Base-by-base conservation (phyloP, 164 flowering plant species). In the Aristolochia contorta region DNA sequence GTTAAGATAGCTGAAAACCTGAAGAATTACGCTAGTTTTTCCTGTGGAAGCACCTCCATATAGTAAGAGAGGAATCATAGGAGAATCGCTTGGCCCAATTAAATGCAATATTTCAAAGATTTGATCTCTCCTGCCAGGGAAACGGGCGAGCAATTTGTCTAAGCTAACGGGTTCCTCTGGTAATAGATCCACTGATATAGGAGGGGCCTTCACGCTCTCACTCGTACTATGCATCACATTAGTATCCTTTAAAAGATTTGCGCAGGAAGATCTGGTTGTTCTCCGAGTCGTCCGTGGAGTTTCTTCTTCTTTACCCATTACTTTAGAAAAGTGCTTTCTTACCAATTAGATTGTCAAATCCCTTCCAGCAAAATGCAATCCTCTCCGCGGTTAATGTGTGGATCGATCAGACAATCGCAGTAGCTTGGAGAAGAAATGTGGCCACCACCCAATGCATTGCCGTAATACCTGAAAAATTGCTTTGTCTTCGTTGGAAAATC, bases 1-100 rank as follows among this genome's bases (percentile, higher is more conserved):
- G 24, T 71, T 80, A 19, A 94, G 76, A 72, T 94, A 87, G 65
- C 73, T 67, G 62, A 91, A 85, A 41, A 77, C 65, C 60, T 85
- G 77, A 58, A 94, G 86, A 60, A 82, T 43, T 2, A 77, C 56
- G 59, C 91, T 82, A 10, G 96, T 94, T 70, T 94, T 94, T 14
- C 96, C 99, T 20, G 93, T 79, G 16, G 91, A 79, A 54, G 84
- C 65, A 51, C 84, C 82, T 27, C 97, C 99, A 60, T 91, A 86
- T 0, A 91, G 47, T 63, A 90, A 84, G 3, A 88, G 57, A 5
- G 99, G 96, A 70, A 78, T 70, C 77, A 84, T 69, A 45, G 95
- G 85, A 19, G 85, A 82, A 75, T 83, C 77, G 56, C 65, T 12
- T 12, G 93, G 91, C 57, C 99, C 99, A 60, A 94, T 59, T 66